These are phyloP conservation scores for Esteya vermicola DNA, from an alignment of 2,329 filamentous ascomycete genomes.

Conservation along the genomic window DNA sequence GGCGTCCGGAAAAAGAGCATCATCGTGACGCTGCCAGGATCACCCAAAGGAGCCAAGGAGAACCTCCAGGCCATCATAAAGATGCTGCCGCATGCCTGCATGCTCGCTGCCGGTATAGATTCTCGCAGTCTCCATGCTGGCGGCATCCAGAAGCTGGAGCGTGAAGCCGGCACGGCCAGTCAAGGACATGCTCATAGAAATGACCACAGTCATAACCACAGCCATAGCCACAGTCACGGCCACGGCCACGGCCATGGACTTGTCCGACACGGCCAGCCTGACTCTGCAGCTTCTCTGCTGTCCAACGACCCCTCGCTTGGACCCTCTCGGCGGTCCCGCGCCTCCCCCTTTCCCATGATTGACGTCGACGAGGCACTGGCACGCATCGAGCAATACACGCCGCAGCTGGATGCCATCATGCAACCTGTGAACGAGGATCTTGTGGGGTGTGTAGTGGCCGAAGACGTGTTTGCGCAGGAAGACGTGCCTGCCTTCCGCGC, in stretches of 20 bases:
- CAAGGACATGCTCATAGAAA: constrained; percentile 40
- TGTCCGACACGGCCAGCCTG: constrained; percentile 57
- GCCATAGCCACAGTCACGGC: constrained; percentile 39
- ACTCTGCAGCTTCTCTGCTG: no score
- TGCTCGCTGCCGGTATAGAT: constrained; percentile 71
- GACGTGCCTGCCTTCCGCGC: constrained; percentile 86
- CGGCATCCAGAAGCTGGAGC: constrained; percentile 70
- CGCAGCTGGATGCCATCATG: constrained; percentile 41
- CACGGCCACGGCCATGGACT: constrained; percentile 49
- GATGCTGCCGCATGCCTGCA: constrained; percentile 87
- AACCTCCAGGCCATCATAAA: constrained; percentile 82
- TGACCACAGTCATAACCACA: constrained; percentile 34
- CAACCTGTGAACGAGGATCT: constrained; percentile 49
- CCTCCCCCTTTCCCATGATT: constrained; percentile 87
- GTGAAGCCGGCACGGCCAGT: constrained; percentile 54
- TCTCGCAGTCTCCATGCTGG: constrained; percentile 69
- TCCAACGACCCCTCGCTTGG: constrained; percentile 49
- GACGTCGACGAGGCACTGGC: constrained; percentile 67
- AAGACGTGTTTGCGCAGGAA: constrained; percentile 67
- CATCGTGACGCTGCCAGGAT: constrained; percentile 82
- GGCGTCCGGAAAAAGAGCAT: constrained; percentile 71
- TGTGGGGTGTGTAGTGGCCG: constrained; percentile 66
- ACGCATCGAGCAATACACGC: constrained; percentile 60
- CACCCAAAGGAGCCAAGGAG: constrained; percentile 87
- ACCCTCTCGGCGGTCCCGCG: constrained; percentile 58